Conservation (phyloP, 1,284 basidiomycete genomes). For the Phylloboletellus chloephorus region DNA sequence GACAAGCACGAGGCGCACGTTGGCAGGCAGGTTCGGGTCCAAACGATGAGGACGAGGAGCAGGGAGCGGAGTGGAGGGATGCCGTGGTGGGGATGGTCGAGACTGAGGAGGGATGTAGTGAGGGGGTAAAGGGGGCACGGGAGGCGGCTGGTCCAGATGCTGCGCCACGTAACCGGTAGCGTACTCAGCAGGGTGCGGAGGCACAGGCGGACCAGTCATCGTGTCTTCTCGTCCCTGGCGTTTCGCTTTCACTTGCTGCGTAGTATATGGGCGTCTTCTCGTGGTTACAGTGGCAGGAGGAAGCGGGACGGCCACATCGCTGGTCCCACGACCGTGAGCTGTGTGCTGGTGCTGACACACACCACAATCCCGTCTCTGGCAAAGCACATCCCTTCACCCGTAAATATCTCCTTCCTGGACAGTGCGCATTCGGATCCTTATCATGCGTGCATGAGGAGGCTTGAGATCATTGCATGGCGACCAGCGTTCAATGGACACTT, state of each 20-base stretch:
- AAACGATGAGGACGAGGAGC: slow-evolving; percentile 65
- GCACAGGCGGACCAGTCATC: slow-evolving; percentile 24
- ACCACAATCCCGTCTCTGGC: no score
- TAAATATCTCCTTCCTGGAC: no score
- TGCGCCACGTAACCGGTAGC: slow-evolving; percentile 6
- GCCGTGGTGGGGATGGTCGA: slow-evolving; percentile 17
- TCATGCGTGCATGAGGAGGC: no score
- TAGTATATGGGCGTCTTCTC: no score
- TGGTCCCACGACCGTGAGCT: no score
- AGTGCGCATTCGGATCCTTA: no score
- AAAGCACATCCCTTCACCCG: no score
- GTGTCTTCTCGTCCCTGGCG: background rate
- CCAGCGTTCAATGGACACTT: no score
- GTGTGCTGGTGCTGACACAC: no score
- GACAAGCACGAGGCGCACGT: slow-evolving; percentile 40
- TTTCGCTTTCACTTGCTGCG: no score
- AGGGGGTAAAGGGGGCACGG: slow-evolving; percentile 42
- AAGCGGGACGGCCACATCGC: background rate
- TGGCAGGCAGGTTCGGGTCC: slow-evolving; percentile 57
- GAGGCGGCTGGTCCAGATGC: slow-evolving; percentile 27
- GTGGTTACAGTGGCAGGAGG: background rate
- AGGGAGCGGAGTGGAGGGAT: slow-evolving; percentile 45
- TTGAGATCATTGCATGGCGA: no score
- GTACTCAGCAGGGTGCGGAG: slow-evolving; percentile 19
- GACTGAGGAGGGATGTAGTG: slow-evolving; percentile 27